These are phyloP conservation scores for Ceriops tagal DNA, from an alignment of 345 rosid species.

Conservation along the genomic window DNA sequence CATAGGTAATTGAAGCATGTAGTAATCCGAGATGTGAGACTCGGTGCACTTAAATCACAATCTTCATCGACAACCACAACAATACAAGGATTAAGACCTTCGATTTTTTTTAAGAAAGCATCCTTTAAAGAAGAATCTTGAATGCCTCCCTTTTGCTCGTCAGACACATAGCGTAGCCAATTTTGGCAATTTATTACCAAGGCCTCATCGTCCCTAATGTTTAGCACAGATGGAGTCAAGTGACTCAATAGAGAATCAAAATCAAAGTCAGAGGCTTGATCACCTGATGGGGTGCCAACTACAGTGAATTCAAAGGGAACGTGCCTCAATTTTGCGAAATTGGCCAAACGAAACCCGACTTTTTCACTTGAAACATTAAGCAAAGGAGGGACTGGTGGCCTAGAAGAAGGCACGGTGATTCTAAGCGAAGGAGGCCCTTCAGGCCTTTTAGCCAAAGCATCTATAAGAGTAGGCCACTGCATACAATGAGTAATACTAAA, in stretches of 20 bases:
- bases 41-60: slow-evolving; percentile 43
- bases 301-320: slow-evolving; percentile 55
- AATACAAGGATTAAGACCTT: slow-evolving; percentile 46
- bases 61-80: slow-evolving; percentile 58
- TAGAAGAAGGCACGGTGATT: slow-evolving; percentile 48
- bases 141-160: slow-evolving; percentile 24
- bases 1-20: slow-evolving; percentile 64
- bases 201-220: slow-evolving; percentile 51
- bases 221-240: slow-evolving; percentile 30
- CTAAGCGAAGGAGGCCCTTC: slow-evolving; percentile 65
- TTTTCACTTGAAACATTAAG: slow-evolving; percentile 49
- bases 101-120: slow-evolving; percentile 38
- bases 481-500: slow-evolving; percentile 66
- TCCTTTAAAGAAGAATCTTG: slow-evolving; percentile 32
- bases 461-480: slow-evolving; percentile 79
- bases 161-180: slow-evolving; percentile 57
- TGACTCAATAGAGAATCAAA: slow-evolving; percentile 38
- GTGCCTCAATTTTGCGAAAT: slow-evolving; percentile 53
- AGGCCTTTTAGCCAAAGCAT: slow-evolving; percentile 54
- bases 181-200: slow-evolving; percentile 63
- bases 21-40: slow-evolving; percentile 48
- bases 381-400: slow-evolving; percentile 58
- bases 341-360: slow-evolving; percentile 50
- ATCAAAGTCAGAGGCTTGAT: slow-evolving; percentile 19
- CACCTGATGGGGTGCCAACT: slow-evolving; percentile 19